These are phyloP conservation scores for Porodaedalea pini DNA, from an alignment of 1,284 basidiomycete species.

Conservation along the genomic window DNA sequence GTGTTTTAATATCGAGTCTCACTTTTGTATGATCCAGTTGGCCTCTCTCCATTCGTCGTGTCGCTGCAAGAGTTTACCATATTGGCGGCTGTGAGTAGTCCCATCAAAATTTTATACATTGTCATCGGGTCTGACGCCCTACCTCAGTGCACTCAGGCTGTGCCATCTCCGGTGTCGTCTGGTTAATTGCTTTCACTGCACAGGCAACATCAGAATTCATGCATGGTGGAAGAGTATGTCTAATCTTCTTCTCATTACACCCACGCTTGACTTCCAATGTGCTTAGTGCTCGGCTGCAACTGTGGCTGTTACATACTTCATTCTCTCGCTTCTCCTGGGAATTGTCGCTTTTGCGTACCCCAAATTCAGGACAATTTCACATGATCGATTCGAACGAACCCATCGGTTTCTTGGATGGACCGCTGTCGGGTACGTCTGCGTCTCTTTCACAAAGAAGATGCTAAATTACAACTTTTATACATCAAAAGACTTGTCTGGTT, in stretches of 20 bases:
- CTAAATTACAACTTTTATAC: not conserved
- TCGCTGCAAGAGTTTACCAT: slow-evolving; percentile 53
- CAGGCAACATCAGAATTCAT: slow-evolving; percentile 51
- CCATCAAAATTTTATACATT: not conserved
- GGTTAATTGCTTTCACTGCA: slow-evolving; percentile 50
- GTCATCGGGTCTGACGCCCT: slow-evolving; percentile 7
- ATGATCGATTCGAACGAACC: slow-evolving; percentile 51
- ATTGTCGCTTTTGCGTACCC: slow-evolving; percentile 52
- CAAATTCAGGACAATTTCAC: slow-evolving; percentile 42
- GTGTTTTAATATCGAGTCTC: slow-evolving; percentile 11
- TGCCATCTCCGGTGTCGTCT: slow-evolving; percentile 50
- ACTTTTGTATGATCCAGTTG: slow-evolving; percentile 35
- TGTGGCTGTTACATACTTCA: slow-evolving; percentile 49
- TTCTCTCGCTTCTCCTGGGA: slow-evolving; percentile 45
- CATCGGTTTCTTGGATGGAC: slow-evolving; percentile 59
- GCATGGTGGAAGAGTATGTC: slow-evolving; percentile 37
- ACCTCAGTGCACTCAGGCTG: slow-evolving; percentile 50
- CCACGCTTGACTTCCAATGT: slow-evolving; percentile 18
- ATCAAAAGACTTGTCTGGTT: slow-evolving; percentile 43
- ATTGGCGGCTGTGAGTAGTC: slow-evolving; percentile 45
- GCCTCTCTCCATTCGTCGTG: slow-evolving; percentile 50
- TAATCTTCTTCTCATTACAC: too few relatives aligned
- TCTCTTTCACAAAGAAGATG: not conserved
- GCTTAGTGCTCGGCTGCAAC: slow-evolving; percentile 46
- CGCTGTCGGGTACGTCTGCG: slow-evolving; percentile 33